Base-by-base conservation (phyloP, 345 rosid genomes). In the Syzygium grande region DNA sequence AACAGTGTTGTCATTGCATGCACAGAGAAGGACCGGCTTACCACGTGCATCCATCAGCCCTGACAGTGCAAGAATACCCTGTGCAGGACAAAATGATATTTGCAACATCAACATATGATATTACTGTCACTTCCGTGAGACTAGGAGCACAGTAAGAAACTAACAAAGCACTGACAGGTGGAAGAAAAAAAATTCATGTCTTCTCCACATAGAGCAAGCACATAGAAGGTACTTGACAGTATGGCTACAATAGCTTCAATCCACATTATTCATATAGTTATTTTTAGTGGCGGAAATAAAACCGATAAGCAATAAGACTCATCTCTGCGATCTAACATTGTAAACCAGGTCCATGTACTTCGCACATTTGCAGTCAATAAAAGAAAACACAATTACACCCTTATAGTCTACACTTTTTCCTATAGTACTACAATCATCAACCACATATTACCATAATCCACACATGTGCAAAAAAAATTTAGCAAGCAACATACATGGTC, bases 21-120 rank as follows among this genome's bases (percentile, higher is more conserved):
- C 90, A 68, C 93, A 91, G 38, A 92, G 63, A 49, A 95, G 88
- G 21, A 93, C 88, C 4, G 96, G 95, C 84, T 92, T 93, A 12
- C 84, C 92, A 13, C 89, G 89, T 68, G 90, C 85, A 86, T 95
- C 94, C 2, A 86, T 77, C 86, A 92, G 84, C 27, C 95, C 94
- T 55, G 83, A 86, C 52, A 94, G 90, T 29, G 90, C 86, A 53
- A 93, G 88, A 16, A 91, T 90, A 52, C 94, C 90, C 95, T 91
- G 91, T 51, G 84, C 38, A 79, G 79, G 83, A 55, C 58, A 43
- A 65, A 87, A 29, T 25, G 30, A 38, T 19, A 84, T n/a, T 29
- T 9, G 56, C 34, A 34, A 84, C 43, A 13, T 46, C 46, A 27
- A 6, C 34, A 41, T 3, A 58, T 86, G 80, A 25, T 5, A 86